phyloP scores from a whole-genome alignment of 169 alveolate species.

The Babesia bigemina region DNA sequence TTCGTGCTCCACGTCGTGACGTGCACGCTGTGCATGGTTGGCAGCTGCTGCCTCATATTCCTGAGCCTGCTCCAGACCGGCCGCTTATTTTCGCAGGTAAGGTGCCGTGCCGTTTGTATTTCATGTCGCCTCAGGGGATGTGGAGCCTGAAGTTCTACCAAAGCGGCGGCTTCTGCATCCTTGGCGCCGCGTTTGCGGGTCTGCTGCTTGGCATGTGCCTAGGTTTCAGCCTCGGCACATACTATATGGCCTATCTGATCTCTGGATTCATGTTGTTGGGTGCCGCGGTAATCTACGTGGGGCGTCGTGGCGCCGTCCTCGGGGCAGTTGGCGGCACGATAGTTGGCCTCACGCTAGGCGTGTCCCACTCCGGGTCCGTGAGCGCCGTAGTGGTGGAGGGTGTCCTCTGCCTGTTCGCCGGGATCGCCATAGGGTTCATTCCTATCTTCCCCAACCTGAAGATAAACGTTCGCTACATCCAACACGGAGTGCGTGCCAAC shows the following conservation, averaged over 20 bases:
- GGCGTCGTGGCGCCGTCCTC: constrained; percentile 57
- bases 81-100: constrained; percentile 35
- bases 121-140: constrained; percentile 25
- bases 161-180: constrained; percentile 61
- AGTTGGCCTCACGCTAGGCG: constrained; percentile 54
- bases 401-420: constrained; percentile 38
- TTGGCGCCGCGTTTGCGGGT: constrained; percentile 35
- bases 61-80: constrained; percentile 34
- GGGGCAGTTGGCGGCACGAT: constrained; percentile 44
- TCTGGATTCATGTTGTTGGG: constrained; percentile 52
- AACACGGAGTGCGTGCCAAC: constrained; percentile 24
- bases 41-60: constrained; percentile 19
- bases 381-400: constrained; percentile 34
- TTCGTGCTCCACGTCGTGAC: constrained; percentile 12
- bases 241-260: background rate
- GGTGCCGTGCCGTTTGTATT: background rate
- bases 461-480: constrained; percentile 59
- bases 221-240: constrained; percentile 1
- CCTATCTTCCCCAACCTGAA: constrained; percentile 64
- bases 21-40: constrained; percentile 9
- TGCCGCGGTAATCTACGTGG: constrained; percentile 43
- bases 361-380: constrained; percentile 25
- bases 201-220: constrained; percentile 26
- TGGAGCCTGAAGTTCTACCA: constrained; percentile 47
- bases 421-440: constrained; percentile 56